Conservation (phyloP, 139 green algal species). For the Micractinium sp. region DNA sequence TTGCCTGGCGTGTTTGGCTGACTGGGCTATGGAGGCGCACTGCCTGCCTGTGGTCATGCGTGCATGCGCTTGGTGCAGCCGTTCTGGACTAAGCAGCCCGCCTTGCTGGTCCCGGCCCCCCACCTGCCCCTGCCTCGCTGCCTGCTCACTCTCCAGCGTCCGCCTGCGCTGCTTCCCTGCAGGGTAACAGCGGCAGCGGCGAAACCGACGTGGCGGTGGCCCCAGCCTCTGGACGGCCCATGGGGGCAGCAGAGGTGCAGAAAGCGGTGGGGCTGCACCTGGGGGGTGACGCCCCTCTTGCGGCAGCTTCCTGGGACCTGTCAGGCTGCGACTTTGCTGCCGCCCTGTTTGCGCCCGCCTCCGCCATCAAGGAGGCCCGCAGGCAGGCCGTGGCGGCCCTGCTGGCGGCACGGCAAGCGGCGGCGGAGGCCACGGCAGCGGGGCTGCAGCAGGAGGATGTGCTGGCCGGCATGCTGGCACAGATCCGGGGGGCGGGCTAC, state of each 20-base stretch:
- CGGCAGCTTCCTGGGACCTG: slow-evolving; percentile 44
- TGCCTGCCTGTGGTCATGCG: too few relatives aligned
- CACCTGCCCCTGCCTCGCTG: background rate
- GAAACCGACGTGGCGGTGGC: slow-evolving; percentile 33
- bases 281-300: slow-evolving; percentile 59
- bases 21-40: background rate
- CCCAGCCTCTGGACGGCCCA: slow-evolving; percentile 27
- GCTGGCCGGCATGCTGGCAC: slow-evolving; percentile 51
- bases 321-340: slow-evolving; percentile 45
- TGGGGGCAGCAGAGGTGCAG: slow-evolving; percentile 54
- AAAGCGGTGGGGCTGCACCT: slow-evolving; percentile 66
- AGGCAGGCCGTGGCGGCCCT: slow-evolving; percentile 68
- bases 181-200: slow-evolving; percentile 38
- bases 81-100: background rate
- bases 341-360: slow-evolving; percentile 72
- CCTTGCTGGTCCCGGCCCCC: background rate
- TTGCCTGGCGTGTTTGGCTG: background rate
- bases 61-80: background rate
- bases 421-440: background rate
- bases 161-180: background rate
- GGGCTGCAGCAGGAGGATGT: slow-evolving; percentile 49
- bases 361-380: slow-evolving; percentile 70
- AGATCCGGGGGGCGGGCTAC: slow-evolving; percentile 6
- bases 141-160: background rate
- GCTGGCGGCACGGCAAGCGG: slow-evolving; percentile 22